phyloP scores from a whole-genome alignment of 371 early-diverging fungal genomes.

The Mortierella sp. region DNA sequence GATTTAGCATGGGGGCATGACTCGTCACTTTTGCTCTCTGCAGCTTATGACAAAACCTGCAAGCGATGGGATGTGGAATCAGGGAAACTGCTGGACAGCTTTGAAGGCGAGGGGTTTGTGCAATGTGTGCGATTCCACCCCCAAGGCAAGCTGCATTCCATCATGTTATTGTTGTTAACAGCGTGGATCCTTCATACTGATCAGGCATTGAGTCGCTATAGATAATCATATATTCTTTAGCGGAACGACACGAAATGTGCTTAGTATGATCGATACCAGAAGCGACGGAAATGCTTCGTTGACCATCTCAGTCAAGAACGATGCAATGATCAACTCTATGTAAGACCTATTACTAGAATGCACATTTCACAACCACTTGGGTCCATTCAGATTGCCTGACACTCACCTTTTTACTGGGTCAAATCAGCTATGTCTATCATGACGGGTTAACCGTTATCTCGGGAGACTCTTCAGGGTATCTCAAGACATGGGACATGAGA shows the following conservation, averaged over 20 bases:
- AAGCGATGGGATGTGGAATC: conserved; percentile 87
- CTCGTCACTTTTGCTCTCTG: conserved; percentile 81
- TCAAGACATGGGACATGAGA: conserved; percentile 90
- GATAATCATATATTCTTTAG: conserved; percentile 82
- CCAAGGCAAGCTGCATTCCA: conserved; percentile 61
- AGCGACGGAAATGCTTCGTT: conserved; percentile 42
- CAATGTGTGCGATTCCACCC: conserved; percentile 88
- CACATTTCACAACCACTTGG: neutral
- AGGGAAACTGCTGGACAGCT: conserved; percentile 74
- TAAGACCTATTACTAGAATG: conserved; percentile 48
- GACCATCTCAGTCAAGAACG: conserved; percentile 69
- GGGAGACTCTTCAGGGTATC: conserved; percentile 82
- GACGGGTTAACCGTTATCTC: conserved; percentile 83
- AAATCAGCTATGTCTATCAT: conserved; percentile 67
- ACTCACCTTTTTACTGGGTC: no score
- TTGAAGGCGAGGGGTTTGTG: conserved; percentile 85
- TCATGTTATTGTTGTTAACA: neutral
- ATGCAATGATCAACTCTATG: conserved; percentile 87
- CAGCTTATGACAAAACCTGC: conserved; percentile 87
- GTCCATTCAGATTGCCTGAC: neutral
- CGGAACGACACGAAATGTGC: conserved; percentile 83
- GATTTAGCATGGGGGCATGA: conserved; percentile 86
- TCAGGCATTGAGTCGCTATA: conserved; percentile 17
- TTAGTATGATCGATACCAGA: conserved; percentile 80
- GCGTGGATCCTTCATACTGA: neutral